phyloP scores from a whole-genome alignment of 371 early-diverging fungal genomes.

The Mucor sp. region DNA sequence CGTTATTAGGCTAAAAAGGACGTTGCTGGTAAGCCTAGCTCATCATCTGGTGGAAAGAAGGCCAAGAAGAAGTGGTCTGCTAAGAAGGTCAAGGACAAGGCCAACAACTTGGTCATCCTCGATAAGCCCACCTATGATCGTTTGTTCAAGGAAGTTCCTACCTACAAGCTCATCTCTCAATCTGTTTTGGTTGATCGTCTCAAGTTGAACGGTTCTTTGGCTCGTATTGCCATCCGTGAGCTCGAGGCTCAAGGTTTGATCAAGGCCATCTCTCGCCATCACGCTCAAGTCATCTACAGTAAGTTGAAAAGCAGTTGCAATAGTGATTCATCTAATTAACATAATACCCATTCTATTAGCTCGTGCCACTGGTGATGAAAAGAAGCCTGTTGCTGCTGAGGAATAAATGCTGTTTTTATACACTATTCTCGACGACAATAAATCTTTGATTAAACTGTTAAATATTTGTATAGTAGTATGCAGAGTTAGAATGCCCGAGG shows the following conservation, averaged over 20 bases:
- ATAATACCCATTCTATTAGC: conserved; percentile 18
- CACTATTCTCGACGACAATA: not conserved
- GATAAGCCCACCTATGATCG: conserved; percentile 90
- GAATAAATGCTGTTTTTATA: conserved; percentile 15
- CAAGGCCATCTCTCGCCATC: conserved; percentile 86
- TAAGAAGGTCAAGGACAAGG: conserved; percentile 96
- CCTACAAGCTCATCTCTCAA: conserved; percentile 97
- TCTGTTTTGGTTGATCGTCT: conserved; percentile 98
- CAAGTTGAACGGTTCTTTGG: conserved; percentile 95
- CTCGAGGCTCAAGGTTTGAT: conserved; percentile 91
- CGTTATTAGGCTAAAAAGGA: conserved; percentile 60
- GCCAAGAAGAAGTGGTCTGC: conserved; percentile 98
- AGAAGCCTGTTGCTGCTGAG: conserved; percentile 28
- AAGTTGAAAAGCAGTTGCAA: conserved; percentile 9
- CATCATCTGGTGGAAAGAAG: conserved; percentile 83
- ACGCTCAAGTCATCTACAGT: conserved; percentile 95
- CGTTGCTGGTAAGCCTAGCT: conserved; percentile 70
- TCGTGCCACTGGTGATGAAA: conserved; percentile 51
- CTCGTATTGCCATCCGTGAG: conserved; percentile 92
- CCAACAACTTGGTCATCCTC: conserved; percentile 94
- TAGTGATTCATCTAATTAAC: not conserved
- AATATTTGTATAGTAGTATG: not conserved
- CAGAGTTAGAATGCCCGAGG: not conserved
- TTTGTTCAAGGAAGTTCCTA: conserved; percentile 98
- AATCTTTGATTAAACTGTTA: not conserved